A percentile compares a stretch with the other conserved stretches of the same genome.
Evolutionary conservation across 371 early-diverging fungal genomes (phyloP).

Genomic region (Rhizopus sp.): DNA sequence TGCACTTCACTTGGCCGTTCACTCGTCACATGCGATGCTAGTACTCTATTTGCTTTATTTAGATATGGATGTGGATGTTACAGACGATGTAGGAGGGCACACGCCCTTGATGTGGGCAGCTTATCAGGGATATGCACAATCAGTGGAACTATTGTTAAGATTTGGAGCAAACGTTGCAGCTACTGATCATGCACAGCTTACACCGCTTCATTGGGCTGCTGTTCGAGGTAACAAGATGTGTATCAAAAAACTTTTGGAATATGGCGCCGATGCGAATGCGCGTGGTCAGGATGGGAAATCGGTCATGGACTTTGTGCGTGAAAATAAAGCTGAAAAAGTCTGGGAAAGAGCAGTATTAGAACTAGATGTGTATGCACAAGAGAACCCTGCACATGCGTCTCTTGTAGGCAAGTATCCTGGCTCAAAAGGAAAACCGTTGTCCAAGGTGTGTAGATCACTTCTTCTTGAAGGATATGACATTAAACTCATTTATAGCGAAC

Average conservation of each 20-base stretch:
- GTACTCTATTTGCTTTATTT: constrained; percentile 68
- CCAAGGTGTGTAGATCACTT: constrained; percentile 33
- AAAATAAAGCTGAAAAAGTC: constrained; percentile 37
- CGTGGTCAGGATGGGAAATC: constrained; percentile 45
- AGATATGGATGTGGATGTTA: constrained; percentile 73
- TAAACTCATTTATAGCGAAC: constrained; percentile 39
- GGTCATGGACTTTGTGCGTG: constrained; percentile 52
- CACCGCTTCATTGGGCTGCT: constrained; percentile 84
- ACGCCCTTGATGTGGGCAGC: constrained; percentile 96
- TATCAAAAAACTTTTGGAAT: constrained; percentile 53
- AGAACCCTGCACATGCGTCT: constrained; percentile 26
- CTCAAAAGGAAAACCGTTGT: constrained; percentile 31
- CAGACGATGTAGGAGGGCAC: constrained; percentile 74
- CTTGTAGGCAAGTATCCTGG: constrained; percentile 39
- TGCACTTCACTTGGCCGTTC: constrained; percentile 90
- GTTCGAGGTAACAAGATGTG: constrained; percentile 48
- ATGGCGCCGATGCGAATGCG: constrained; percentile 54
- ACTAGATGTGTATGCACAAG: constrained; percentile 48
- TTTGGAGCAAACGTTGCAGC: constrained; percentile 70
- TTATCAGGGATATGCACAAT: constrained; percentile 79
- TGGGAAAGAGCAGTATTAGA: constrained; percentile 54
- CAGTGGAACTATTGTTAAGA: constrained; percentile 68
- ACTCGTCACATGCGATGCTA: constrained; percentile 79
- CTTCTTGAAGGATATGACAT: neutral
- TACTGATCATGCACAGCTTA: constrained; percentile 73